Evolutionary conservation across 2,329 filamentous ascomycete genomes (phyloP).

Genomic region (Colletotrichum noveboracense): DNA sequence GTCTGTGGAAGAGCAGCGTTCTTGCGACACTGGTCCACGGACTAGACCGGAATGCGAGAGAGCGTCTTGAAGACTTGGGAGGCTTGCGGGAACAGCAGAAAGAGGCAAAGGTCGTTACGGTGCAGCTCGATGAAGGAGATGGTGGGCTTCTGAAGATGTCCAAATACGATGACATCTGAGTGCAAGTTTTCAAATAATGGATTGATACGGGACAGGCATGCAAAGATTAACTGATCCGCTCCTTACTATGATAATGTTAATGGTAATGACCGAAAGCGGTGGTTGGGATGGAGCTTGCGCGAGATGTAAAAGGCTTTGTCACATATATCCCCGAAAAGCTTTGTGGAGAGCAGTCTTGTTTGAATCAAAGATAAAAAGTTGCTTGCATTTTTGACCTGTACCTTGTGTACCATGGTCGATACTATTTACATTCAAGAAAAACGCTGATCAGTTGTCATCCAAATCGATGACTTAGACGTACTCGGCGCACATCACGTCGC

Average conservation of each 20-base stretch:
- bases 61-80: conserved; percentile 24
- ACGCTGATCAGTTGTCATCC: not conserved
- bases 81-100: conserved; percentile 27
- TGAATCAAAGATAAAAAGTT: not conserved
- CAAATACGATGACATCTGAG: conserved; percentile 5
- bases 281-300: not conserved
- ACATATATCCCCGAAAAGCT: not conserved
- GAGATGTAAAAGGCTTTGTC: not conserved
- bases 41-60: conserved; percentile 31
- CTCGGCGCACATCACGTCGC: conserved; percentile 28
- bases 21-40: conserved; percentile 40
- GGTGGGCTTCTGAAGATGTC: conserved; percentile 17
- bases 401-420: not conserved
- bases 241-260: not conserved
- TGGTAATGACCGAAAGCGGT: not conserved
- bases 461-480: conserved; percentile 21
- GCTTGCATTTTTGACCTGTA: not conserved
- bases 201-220: not conserved
- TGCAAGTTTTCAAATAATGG: not conserved
- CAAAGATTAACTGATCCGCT: not conserved
- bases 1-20: conserved; percentile 39
- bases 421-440: not conserved
- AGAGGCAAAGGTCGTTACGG: conserved; percentile 28
- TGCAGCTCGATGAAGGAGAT: conserved; percentile 29
- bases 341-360: not conserved